A percentile compares a stretch with the other conserved stretches of the same genome.
These are phyloP conservation scores for Apophysomyces ossiformis DNA, from an alignment of 371 early-diverging fungal genomes.

Conservation along the genomic window DNA sequence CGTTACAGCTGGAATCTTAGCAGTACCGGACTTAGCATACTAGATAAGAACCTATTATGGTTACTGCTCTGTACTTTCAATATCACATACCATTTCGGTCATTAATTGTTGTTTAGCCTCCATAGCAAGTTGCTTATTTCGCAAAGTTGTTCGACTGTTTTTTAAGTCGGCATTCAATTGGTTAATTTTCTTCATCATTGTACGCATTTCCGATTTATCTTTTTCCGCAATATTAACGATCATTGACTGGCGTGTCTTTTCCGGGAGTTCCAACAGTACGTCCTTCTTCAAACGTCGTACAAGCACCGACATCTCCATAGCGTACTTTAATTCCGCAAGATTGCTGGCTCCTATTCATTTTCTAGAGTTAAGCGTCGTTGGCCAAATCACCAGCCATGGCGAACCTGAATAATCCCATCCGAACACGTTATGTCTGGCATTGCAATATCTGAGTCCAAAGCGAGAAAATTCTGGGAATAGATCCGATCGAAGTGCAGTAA, in stretches of 20 bases:
- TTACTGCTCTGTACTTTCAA: background rate
- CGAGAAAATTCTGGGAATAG: slow-evolving; percentile 41
- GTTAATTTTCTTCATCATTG: background rate
- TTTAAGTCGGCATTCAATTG: background rate
- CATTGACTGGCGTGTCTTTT: slow-evolving; percentile 51
- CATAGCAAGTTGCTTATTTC: slow-evolving; percentile 4
- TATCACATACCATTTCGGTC: background rate
- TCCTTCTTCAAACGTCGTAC: slow-evolving; percentile 62
- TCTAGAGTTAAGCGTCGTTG: background rate
- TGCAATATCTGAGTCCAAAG: slow-evolving; percentile 68
- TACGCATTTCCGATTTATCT: background rate
- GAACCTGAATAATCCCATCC: slow-evolving; percentile 33
- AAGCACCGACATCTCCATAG: slow-evolving; percentile 58
- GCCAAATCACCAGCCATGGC: background rate
- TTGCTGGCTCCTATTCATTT: slow-evolving; percentile 54
- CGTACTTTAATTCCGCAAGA: slow-evolving; percentile 57
- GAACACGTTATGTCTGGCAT: slow-evolving; percentile 32
- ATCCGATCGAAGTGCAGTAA: slow-evolving; percentile 44
- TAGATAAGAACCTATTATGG: background rate
- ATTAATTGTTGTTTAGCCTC: slow-evolving; percentile 2
- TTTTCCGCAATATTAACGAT: slow-evolving; percentile 22
- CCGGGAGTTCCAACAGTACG: slow-evolving; percentile 54
- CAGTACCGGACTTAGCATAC: slow-evolving; percentile 38
- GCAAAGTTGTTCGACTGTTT: background rate
- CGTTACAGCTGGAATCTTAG: slow-evolving; percentile 50